Base-by-base conservation (phyloP, 2,329 filamentous ascomycete genomes). In the Aspergillus novoparasiticus region DNA sequence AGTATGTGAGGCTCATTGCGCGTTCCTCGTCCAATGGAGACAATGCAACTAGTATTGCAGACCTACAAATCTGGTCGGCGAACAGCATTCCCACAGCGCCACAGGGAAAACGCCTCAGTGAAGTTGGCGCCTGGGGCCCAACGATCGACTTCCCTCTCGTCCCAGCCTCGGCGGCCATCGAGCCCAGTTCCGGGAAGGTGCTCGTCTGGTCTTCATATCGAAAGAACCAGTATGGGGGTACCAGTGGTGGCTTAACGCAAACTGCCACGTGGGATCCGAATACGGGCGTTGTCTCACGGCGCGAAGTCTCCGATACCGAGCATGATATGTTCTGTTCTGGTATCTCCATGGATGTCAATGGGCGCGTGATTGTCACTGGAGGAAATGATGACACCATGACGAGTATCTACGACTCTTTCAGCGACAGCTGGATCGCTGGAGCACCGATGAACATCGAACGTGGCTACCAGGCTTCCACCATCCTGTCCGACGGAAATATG, bases 1-100 rank as follows among this genome's bases (percentile, higher is more conserved):
- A 57, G 28, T 69, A 65, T 46, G 64, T 69, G 41, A 61, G 34
- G 34, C 9, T 68, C 59, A 43, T 58, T 36, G 56, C 56, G 21
- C 11, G 28, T 12, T 26, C 48, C 9, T 48, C 45, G 45, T 48
- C 23, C 12, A 48, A 30, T 2, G 48, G 48, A 32, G 21, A 32
- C 28, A 32, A 19, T 19, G 8, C 26, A 32, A 32, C 16, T 2
- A 32, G 48, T 21, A 51, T 51, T n/a, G 21, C 28, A n/a, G 28
- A 51, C 5, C 48, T 51, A 12, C 21, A 51, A 10, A 32, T 51
- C 16, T 51, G 21, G 21, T 23, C 48, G 16, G 21, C 48, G 16
- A 23, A 23, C 26, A 32, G 9, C 14, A 51, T 23, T 16, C 48
- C 28, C 16, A 23, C 48, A 6, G 26, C 21, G 2, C 45, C 45